phyloP scores from a whole-genome alignment of 2,329 filamentous ascomycete genomes.

The Colletotrichum filicis region DNA sequence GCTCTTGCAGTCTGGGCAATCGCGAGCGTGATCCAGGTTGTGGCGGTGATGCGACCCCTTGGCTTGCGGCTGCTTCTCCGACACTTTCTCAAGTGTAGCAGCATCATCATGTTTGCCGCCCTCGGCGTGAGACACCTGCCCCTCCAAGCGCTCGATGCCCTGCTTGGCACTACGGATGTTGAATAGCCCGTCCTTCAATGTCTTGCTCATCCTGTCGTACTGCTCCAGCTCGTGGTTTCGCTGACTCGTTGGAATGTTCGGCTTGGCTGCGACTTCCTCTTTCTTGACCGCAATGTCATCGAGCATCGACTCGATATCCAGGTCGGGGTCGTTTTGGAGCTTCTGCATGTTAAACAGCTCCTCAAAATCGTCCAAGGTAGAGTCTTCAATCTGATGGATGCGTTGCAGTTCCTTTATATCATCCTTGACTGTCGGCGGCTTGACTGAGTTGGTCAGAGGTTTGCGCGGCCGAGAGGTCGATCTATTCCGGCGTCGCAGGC shows the following conservation, averaged over 20 bases:
- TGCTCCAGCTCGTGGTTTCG: conserved; percentile 54
- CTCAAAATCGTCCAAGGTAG: conserved; percentile 68
- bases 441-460: conserved; percentile 65
- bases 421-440: conserved; percentile 64
- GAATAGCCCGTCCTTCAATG: conserved; percentile 60
- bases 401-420: conserved; percentile 65
- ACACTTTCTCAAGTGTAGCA: not conserved
- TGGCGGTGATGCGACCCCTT: conserved; percentile 4
- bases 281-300: conserved; percentile 35
- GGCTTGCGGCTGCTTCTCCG: conserved; percentile 21
- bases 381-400: conserved; percentile 66
- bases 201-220: conserved; percentile 62
- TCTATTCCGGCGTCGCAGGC: conserved; percentile 42
- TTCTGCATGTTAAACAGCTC: conserved; percentile 51
- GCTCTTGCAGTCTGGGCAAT: conserved; percentile 4
- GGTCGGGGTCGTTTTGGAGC: conserved; percentile 11
- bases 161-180: conserved; percentile 66
- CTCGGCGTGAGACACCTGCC: conserved; percentile 57
- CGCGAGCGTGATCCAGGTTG: not conserved
- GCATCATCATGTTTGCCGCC: conserved; percentile 35
- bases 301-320: conserved; percentile 35
- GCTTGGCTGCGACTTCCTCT: conserved; percentile 28
- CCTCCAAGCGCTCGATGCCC: conserved; percentile 68
- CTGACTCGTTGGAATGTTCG: conserved; percentile 37
- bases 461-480: conserved; percentile 56